A percentile compares a stretch with the other conserved stretches of the same genome.
Conservation (phyloP, 2,329 filamentous ascomycete species). For the Xylaria hypoxylon region DNA sequence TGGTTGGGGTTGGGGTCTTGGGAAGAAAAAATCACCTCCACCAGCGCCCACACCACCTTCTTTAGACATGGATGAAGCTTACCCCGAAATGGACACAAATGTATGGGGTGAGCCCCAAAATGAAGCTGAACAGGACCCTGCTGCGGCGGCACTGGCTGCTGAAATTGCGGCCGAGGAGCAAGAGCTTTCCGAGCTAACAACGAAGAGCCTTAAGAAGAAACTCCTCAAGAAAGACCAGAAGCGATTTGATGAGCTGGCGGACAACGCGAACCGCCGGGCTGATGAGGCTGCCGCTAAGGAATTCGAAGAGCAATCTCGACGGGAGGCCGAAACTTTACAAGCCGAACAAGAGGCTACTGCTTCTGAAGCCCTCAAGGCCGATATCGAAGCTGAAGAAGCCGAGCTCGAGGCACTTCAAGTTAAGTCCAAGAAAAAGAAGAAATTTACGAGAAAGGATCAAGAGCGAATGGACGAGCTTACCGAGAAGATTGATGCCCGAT, state of each 20-base stretch:
- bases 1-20: conserved; percentile 58
- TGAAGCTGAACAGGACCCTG: conserved; percentile 55
- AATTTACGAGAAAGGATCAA: conserved; percentile 25
- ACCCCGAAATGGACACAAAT: conserved; percentile 51
- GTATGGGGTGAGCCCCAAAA: conserved; percentile 47
- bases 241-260: conserved; percentile 52
- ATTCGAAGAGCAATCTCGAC: conserved; percentile 53
- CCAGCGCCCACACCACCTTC: conserved; percentile 62
- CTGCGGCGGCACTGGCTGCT: conserved; percentile 46
- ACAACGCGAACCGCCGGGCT: conserved; percentile 49
- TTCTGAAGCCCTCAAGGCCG: conserved; percentile 25
- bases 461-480: conserved; percentile 32
- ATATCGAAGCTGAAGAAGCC: conserved; percentile 31
- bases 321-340: conserved; percentile 41
- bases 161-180: conserved; percentile 57
- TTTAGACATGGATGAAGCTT: conserved; percentile 55
- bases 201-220: conserved; percentile 48
- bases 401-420: conserved; percentile 20
- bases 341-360: conserved; percentile 38
- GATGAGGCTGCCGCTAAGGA: conserved; percentile 53
- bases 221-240: conserved; percentile 48
- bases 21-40: conserved; percentile 58
- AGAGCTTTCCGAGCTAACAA: conserved; percentile 50
- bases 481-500: conserved; percentile 26
- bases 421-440: conserved; percentile 29